Evolutionary conservation across 202 grass and related monocot species (phyloP).

Genomic region (Schoenoplectus tabernaemontani): DNA sequence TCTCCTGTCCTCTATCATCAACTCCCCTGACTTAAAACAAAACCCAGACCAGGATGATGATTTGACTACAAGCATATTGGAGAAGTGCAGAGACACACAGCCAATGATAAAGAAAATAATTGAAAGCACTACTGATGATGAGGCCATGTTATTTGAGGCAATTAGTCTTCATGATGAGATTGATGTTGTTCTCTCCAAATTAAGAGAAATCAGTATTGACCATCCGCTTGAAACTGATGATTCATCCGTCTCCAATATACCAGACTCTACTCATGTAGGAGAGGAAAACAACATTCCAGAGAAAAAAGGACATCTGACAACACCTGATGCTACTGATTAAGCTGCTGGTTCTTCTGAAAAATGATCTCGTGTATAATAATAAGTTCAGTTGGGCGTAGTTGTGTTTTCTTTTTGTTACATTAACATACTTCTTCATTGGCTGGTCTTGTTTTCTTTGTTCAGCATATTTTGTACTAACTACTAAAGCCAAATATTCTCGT

Average conservation of each 20-base stretch:
- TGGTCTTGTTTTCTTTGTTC: neutral
- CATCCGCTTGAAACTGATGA: neutral
- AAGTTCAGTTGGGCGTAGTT: neutral
- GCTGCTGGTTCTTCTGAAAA: neutral
- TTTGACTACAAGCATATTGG: slow-evolving; percentile 25
- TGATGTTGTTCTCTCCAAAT: slow-evolving; percentile 16
- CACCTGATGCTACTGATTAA: neutral
- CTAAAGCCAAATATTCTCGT: neutral
- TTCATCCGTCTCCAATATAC: neutral
- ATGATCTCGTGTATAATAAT: neutral
- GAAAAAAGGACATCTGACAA: neutral
- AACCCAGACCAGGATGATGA: slow-evolving; percentile 22
- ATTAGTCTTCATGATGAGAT: slow-evolving; percentile 29
- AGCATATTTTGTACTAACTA: neutral
- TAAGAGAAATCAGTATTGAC: slow-evolving; percentile 8
- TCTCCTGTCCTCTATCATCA: slow-evolving; percentile 23
- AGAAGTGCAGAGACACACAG: slow-evolving; percentile 27
- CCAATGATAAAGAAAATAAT: slow-evolving; percentile 29
- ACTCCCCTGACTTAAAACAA: slow-evolving; percentile 21
- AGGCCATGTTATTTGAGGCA: slow-evolving; percentile 31
- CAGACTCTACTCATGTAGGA: neutral
- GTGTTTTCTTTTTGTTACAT: neutral
- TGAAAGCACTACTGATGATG: slow-evolving; percentile 25
- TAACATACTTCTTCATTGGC: neutral
- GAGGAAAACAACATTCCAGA: slow-evolving; percentile 2